Base-by-base conservation (phyloP, 371 early-diverging fungal species). In the Chytridiales sp. region DNA sequence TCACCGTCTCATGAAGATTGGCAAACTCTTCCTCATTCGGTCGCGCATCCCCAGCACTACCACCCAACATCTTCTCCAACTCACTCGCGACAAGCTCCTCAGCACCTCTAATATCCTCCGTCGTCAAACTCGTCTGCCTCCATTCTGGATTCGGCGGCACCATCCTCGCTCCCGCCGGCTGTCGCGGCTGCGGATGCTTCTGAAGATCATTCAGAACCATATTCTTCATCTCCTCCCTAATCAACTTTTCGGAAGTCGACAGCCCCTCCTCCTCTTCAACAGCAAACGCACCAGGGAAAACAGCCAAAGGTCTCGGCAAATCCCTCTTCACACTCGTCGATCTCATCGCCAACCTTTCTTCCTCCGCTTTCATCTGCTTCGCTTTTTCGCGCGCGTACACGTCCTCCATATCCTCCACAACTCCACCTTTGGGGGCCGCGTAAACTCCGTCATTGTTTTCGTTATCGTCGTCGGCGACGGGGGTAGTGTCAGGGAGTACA, bases 361-460 rank as follows among this genome's bases (percentile, higher is more conserved):
- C 69, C 47, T 74, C 75, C 61, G 76, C 81, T 2, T 59, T 63
- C 19, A 76, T 67, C 36, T 67, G 75, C 39, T 71, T 66, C 15
- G 74, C 79, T 43, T 78, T 80, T 36, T 72, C 56, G 17, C 82
- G 82, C 31, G 72, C 72, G 38, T 87, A 87, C 17, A 85, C 71
- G 47, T 93, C 92, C 11, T 79, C 85, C 61, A 84, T 85, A 63
- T 89, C 90, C 46, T 87, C 84, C n/a, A n/a, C n/a, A n/a, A n/a
- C n/a, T n/a, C 62, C 41, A 75, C 74, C 44, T 74, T 73, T 56
- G 76, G 82, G 1, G 55, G 60, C 17, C 76, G 59, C 43, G 66
- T 80, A 81, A 38, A 74, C 60, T 17, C 80, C 82, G 30, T 87
- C 88, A 21, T 83, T 69, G 43, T 92, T 92, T 6, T 77, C 85